phyloP scores from a whole-genome alignment of 768 basidiomycete species.

The Tricholoma saponaceum region DNA sequence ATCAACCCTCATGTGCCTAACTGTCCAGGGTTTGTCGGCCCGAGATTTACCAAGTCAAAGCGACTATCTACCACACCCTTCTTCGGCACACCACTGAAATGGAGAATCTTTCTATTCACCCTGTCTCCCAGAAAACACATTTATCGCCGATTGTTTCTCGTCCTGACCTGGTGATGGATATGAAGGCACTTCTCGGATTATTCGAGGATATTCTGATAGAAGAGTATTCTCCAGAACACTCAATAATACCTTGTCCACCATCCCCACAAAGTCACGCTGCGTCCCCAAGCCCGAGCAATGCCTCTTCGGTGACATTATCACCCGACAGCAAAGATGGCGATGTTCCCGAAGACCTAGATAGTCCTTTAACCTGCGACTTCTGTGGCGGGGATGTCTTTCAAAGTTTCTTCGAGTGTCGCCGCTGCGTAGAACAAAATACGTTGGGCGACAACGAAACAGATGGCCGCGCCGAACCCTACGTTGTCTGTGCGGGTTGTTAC shows the following conservation, averaged over 20 bases:
- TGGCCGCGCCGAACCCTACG: slow-evolving; percentile 37
- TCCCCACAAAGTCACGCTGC: background rate
- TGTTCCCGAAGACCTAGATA: slow-evolving; percentile 8
- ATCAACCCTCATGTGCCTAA: background rate
- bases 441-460: slow-evolving; percentile 1
- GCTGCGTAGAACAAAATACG: slow-evolving; percentile 30
- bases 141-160: background rate
- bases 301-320: slow-evolving; percentile 1
- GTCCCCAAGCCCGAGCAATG: background rate
- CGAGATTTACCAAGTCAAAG: slow-evolving; percentile 75
- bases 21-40: slow-evolving; percentile 65
- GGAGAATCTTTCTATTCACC: slow-evolving; percentile 6
- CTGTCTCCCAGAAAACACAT: background rate
- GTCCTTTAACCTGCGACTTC: slow-evolving; percentile 62
- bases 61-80: slow-evolving; percentile 55
- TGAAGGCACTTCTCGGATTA: slow-evolving; percentile 37
- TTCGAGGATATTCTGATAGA: slow-evolving; percentile 50
- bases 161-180: slow-evolving; percentile 12
- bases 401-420: slow-evolving; percentile 69
- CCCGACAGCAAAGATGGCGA: slow-evolving; percentile 2
- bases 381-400: slow-evolving; percentile 82
- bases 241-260: slow-evolving; percentile 19
- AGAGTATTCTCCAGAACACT: slow-evolving; percentile 33
- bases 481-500: slow-evolving; percentile 70
- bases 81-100: slow-evolving; percentile 28